These are phyloP conservation scores for Forsythia suspensa DNA, from an alignment of 257 asterid genomes.

Conservation along the genomic window DNA sequence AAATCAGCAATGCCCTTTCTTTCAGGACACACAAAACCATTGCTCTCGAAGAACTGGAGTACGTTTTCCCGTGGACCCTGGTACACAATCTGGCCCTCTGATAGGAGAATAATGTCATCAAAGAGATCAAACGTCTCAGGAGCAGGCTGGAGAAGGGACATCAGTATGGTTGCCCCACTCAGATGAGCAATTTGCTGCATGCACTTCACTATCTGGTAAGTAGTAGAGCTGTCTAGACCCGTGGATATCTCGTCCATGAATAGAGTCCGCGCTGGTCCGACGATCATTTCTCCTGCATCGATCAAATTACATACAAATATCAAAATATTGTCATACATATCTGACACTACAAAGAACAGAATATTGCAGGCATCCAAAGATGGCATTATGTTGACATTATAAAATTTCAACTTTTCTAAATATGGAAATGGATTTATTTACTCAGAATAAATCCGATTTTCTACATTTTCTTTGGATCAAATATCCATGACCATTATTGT, in stretches of 20 bases:
- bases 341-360: too few relatives aligned
- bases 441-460: not conserved
- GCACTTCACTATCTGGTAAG: slow-evolving; percentile 66
- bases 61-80: slow-evolving; percentile 60
- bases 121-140: slow-evolving; percentile 75
- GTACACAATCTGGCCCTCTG: slow-evolving; percentile 68
- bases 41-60: slow-evolving; percentile 49
- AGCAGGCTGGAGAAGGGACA: slow-evolving; percentile 78
- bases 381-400: not conserved
- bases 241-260: slow-evolving; percentile 85
- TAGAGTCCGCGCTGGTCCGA: slow-evolving; percentile 59
- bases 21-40: slow-evolving; percentile 73
- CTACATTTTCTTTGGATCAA: not conserved
- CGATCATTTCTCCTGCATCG: slow-evolving; percentile 65
- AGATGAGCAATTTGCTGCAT: slow-evolving; percentile 66
- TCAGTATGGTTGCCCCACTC: slow-evolving; percentile 60
- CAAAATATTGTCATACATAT: not conserved
- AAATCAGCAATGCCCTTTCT: slow-evolving; percentile 69
- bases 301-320: not conserved
- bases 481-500: not conserved
- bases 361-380: not conserved
- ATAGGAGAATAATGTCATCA: slow-evolving; percentile 60
- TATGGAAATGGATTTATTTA: not conserved
- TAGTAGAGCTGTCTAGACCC: slow-evolving; percentile 80
- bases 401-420: not conserved